A percentile compares a stretch with the other conserved stretches of the same genome.
phyloP scores from a whole-genome alignment of 441 rosid genomes.

The Flueggea neowawraea region DNA sequence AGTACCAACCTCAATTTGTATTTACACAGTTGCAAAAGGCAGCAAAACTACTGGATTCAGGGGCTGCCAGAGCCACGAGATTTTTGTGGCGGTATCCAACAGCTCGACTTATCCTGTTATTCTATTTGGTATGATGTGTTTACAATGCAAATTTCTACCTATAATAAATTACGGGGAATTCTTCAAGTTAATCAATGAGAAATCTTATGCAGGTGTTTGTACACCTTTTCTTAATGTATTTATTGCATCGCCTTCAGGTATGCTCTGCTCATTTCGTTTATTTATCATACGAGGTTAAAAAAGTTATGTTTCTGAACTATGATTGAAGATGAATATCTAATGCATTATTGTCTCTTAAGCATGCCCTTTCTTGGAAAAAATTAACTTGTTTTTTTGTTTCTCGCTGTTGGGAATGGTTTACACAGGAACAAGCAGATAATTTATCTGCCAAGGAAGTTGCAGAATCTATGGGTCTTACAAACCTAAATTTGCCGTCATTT shows the following conservation, averaged over 20 bases:
- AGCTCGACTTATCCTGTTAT: constrained; percentile 75
- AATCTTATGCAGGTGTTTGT: constrained; percentile 80
- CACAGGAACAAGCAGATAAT: constrained; percentile 81
- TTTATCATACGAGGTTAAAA: too few relatives aligned
- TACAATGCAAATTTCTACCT: background rate
- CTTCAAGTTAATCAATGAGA: constrained; percentile 9
- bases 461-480: constrained; percentile 69
- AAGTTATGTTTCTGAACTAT: too few relatives aligned
- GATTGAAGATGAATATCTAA: too few relatives aligned
- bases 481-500: constrained; percentile 38
- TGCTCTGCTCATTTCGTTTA: background rate
- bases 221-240: constrained; percentile 96
- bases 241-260: constrained; percentile 98
- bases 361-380: background rate
- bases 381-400: background rate
- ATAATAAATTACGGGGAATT: background rate
- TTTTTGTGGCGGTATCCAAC: constrained; percentile 98
- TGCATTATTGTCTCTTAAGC: background rate
- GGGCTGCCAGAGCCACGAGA: constrained; percentile 95
- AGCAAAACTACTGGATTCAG: constrained; percentile 86
- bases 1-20: constrained; percentile 20
- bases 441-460: constrained; percentile 73
- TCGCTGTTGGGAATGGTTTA: background rate
- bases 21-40: constrained; percentile 82
- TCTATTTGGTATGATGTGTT: constrained; percentile 68